Evolutionary conservation across 768 basidiomycete species (phyloP), one percentile per base, ranked within the genome.

Genomic region (Collybia nuda): DNA sequence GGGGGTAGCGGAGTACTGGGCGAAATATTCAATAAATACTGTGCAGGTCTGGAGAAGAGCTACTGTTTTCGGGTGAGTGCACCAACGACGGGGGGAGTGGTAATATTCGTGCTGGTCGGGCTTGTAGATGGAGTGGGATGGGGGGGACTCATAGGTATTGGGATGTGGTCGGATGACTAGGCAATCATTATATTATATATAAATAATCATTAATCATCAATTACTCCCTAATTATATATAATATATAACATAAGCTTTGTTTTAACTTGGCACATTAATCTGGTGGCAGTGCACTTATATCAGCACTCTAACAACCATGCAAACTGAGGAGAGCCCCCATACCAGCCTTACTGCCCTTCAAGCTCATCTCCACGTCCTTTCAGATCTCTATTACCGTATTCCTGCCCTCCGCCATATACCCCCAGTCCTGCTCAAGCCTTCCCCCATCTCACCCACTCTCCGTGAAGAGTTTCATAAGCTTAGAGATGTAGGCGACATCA

Each of bases 341-440:
- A 36, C 67, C 75, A 53, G 2, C 3, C 32, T 32, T 14, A 39
- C 45, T 2, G 15, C 45, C 18, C 67, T 79, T 37, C 67, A 75
- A 52, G 67, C 62, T 4, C 75, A 75, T 56, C 74, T 84, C 19
- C 69, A 78, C 48, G 62, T 72, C 1, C 67, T 84, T 14, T 69
- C 73, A 7, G 75, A 79, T 28, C 60, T 82, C 17, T 72, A 77
- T 39, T 67, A 54, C 42, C 71, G 75, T 5, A 52, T 84, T 7
- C 73, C 77, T 26, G 50, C 67, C 0, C 53, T 82, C 6, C 75
- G 81, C 9, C 71, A 74, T 40, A 67, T 78, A 8, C 81, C 82
- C 3, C 59, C 72, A 1, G 50, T 65, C 22, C 69, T 84, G 2
- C 68, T 82, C 26, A 70, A 68, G 43, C 66, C 73, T 1, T 68